Conservation (phyloP, 2,329 filamentous ascomycete genomes). For the Furcasterigmium furcatum region DNA sequence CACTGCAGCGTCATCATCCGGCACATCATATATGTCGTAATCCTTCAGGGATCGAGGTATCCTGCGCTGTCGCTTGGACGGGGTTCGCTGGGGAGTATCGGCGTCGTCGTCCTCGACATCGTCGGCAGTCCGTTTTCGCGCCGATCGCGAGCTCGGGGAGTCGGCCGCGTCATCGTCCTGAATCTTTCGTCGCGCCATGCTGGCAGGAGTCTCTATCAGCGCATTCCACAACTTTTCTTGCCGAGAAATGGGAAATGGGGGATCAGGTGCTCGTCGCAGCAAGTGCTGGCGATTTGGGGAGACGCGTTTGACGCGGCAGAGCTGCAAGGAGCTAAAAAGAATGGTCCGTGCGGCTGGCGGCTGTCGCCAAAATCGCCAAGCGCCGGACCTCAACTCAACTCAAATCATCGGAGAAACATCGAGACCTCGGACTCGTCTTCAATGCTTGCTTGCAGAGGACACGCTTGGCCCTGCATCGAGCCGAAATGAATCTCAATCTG, state of each 20-base stretch:
- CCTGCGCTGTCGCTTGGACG: constrained; percentile 26
- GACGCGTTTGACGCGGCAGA: not conserved
- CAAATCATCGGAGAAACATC: too few species aligned
- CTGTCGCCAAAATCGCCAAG: too few species aligned
- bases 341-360: too few species aligned
- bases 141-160: constrained; percentile 3
- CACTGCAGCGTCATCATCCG: constrained; percentile 5
- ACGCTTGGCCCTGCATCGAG: not conserved
- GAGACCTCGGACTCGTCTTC: too few species aligned
- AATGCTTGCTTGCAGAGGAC: too few species aligned
- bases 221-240: too few species aligned
- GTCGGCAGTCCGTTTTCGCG: constrained; percentile 17
- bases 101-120: constrained; percentile 19
- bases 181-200: not conserved
- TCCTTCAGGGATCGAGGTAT: not conserved
- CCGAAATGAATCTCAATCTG: constrained; percentile 62
- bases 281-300: not conserved
- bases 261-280: not conserved
- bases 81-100: constrained; percentile 20
- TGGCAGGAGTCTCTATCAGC: not conserved
- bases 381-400: too few species aligned
- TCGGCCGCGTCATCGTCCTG: not conserved
- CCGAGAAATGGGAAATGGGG: not conserved
- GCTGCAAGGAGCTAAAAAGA: too few species aligned
- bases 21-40: constrained; percentile 17